Conservation (phyloP, 1,284 basidiomycete species). For the Sporisorium exsertum region DNA sequence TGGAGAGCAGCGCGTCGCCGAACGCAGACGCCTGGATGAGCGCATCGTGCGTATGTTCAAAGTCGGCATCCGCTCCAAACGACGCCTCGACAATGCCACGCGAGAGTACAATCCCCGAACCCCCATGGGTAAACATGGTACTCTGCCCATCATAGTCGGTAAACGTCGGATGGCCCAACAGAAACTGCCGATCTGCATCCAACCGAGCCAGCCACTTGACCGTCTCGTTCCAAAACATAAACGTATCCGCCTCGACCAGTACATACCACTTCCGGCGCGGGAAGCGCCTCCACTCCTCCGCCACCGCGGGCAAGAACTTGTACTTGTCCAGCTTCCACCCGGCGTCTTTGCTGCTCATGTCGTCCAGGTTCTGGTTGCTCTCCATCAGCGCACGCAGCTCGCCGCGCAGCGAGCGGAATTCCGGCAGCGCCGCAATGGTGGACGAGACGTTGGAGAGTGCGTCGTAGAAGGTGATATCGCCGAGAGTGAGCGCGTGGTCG, state of each 20-base stretch:
- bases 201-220: slow-evolving; percentile 32
- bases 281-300: slow-evolving; percentile 30
- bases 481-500: slow-evolving; percentile 22
- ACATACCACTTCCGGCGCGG: slow-evolving; percentile 49
- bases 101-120: slow-evolving; percentile 39
- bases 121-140: slow-evolving; percentile 47
- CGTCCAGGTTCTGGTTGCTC: slow-evolving; percentile 22
- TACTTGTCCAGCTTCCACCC: slow-evolving; percentile 56
- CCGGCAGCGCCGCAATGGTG: slow-evolving; percentile 11
- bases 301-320: slow-evolving; percentile 53
- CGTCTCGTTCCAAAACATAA: slow-evolving; percentile 42
- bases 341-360: slow-evolving; percentile 17
- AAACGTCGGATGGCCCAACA: slow-evolving; percentile 41
- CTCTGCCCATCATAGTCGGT: slow-evolving; percentile 33
- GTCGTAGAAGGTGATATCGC: slow-evolving; percentile 33
- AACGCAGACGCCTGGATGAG: slow-evolving; percentile 30
- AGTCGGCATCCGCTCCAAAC: slow-evolving; percentile 34
- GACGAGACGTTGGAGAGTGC: slow-evolving; percentile 35
- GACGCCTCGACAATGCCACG: slow-evolving; percentile 20
- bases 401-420: slow-evolving; percentile 17
- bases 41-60: slow-evolving; percentile 30
- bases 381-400: slow-evolving; percentile 14
- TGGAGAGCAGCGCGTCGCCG: slow-evolving; percentile 50
- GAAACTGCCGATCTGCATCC: slow-evolving; percentile 10
- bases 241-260: slow-evolving; percentile 57